Percentiles rank a stretch among this genome's conserved stretches.
Evolutionary conservation across 768 basidiomycete species (phyloP).

Genomic region (Kwoniella mangroviensis): DNA sequence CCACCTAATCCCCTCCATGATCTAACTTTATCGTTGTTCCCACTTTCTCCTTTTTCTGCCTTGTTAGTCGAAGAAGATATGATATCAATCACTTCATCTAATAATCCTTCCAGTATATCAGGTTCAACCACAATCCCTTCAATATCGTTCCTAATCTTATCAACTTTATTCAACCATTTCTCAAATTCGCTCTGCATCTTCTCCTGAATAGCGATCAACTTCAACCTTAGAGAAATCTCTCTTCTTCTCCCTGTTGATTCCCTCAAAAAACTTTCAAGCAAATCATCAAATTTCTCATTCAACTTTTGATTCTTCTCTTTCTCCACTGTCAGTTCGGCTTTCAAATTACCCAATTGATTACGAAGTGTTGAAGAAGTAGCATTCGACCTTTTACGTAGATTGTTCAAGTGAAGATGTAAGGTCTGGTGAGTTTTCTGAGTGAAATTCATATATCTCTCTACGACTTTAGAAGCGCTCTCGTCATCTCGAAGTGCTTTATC

Average conservation of each 20-base stretch:
- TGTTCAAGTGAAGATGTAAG: conserved; percentile 52
- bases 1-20: conserved; percentile 35
- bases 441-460: conserved; percentile 59
- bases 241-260: conserved; percentile 56
- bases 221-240: conserved; percentile 54
- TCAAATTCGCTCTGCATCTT: conserved; percentile 41
- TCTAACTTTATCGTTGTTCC: conserved; percentile 22
- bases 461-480: conserved; percentile 52
- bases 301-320: conserved; percentile 32
- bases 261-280: conserved; percentile 48
- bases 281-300: conserved; percentile 49
- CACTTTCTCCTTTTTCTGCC: background rate
- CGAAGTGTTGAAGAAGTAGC: conserved; percentile 51
- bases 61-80: conserved; percentile 8
- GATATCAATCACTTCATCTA: conserved; percentile 48
- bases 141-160: conserved; percentile 33
- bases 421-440: conserved; percentile 57
- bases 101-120: conserved; percentile 38
- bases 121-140: conserved; percentile 50
- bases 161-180: conserved; percentile 50
- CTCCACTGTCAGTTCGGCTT: conserved; percentile 37
- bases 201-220: conserved; percentile 47
- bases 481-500: conserved; percentile 51
- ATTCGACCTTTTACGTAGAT: conserved; percentile 47
- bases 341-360: conserved; percentile 37